Percentiles rank a stretch among this genome's conserved stretches.
Conservation (phyloP, 495 filamentous ascomycete species). For the Aspergillus saccharolyticus region DNA sequence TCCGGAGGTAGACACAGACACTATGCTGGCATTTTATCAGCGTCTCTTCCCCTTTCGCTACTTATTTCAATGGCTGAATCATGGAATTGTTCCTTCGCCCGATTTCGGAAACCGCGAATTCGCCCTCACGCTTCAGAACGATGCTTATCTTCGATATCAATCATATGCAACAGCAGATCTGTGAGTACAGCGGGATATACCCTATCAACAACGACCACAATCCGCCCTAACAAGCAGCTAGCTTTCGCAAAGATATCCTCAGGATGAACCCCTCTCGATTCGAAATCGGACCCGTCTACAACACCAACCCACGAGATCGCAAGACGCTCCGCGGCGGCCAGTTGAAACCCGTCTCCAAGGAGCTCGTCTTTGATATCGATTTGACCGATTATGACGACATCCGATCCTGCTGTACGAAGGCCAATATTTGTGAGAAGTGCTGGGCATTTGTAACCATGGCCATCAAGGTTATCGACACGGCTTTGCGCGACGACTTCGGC, state of each 20-base stretch:
- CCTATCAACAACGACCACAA: background rate
- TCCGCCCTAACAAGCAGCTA: slow-evolving; percentile 25
- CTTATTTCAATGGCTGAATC: slow-evolving; percentile 97
- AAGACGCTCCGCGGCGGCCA: slow-evolving; percentile 63
- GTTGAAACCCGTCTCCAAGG: slow-evolving; percentile 78
- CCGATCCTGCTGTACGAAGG: slow-evolving; percentile 87
- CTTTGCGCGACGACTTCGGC: slow-evolving; percentile 87
- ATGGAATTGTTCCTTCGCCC: slow-evolving; percentile 74
- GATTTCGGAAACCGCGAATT: slow-evolving; percentile 95
- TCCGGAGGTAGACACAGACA: slow-evolving; percentile 64
- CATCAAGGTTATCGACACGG: slow-evolving; percentile 84
- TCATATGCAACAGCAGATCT: slow-evolving; percentile 81
- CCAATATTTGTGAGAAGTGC: slow-evolving; percentile 89
- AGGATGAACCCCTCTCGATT: slow-evolving; percentile 85
- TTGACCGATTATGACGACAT: slow-evolving; percentile 98
- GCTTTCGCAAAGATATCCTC: slow-evolving; percentile 86
- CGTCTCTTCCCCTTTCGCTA: slow-evolving; percentile 93
- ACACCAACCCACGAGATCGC: slow-evolving; percentile 86
- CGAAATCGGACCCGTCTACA: slow-evolving; percentile 96
- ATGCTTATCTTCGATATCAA: slow-evolving; percentile 88
- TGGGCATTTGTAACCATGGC: slow-evolving; percentile 98
- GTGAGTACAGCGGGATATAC: slow-evolving; percentile 41
- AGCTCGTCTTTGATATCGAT: slow-evolving; percentile 98
- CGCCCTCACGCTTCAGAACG: slow-evolving; percentile 83
- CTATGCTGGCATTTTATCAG: slow-evolving; percentile 90